Evolutionary conservation across 495 filamentous ascomycete genomes (phyloP), one percentile per base, ranked within the genome.

Genomic region (Xanthoparmelia taractica): DNA sequence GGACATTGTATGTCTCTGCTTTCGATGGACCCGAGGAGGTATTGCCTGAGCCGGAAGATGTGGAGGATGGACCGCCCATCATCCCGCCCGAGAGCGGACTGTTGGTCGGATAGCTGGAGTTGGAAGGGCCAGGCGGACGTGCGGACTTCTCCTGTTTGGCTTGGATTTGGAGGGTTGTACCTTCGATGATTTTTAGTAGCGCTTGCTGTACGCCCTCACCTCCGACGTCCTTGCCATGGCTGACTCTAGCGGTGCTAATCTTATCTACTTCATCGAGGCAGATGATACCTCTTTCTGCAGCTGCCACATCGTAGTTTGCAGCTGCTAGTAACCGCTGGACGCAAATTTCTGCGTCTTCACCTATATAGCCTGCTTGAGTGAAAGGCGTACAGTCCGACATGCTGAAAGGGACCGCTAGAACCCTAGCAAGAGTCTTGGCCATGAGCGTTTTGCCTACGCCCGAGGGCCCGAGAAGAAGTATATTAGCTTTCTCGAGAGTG

Each of bases 331-430:
- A 80, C 33, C 93, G 84, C 68, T 96, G 90, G 25, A 98, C 90
- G 68, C 92, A 96, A 1, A 89, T 85, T 69, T 98, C 94, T 52
- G 89, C 92, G 70, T 98, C 94, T 71, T 97, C 92, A 61, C 94
- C 94, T 62, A 98, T 96, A 70, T 98, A 98, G 18, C 94, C 94
- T 8, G 94, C 92, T 78, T 96, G 92, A 3, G 94, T 98, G 66
- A 98, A 93, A 6, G 94, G 87, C 18, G 95, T 97, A 75, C 95
- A 97, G 72, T 98, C 95, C 63, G 91, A 94, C 73, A 97, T 97
- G 64, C 89, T 93, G 72, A 98, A 97, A 1, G 94, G 95, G 2
- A 97, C 94, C 59, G 94, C 92, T 27, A 98, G 76, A 5, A 91
- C 82, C 34, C 84, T 78, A 17, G 89, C 89, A 23, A 93, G 77